These are phyloP conservation scores for Eucalyptus marginata DNA, from an alignment of 345 rosid species.

Conservation along the genomic window DNA sequence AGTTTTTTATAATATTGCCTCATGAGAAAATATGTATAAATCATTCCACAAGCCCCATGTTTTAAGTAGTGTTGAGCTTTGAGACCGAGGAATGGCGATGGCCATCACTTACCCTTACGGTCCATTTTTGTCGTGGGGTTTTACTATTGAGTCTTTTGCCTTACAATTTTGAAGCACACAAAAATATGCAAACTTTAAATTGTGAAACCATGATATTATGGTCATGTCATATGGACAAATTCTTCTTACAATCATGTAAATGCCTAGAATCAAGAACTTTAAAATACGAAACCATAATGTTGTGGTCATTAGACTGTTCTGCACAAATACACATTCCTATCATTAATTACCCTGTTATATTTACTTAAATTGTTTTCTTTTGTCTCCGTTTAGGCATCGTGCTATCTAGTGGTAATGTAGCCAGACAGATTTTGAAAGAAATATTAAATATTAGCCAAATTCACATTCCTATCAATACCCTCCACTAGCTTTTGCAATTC, in stretches of 20 bases:
- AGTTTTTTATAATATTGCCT: not conserved
- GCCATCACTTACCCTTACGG: not conserved
- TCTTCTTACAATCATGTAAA: not conserved
- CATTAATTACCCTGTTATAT: not conserved
- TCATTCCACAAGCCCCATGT: not conserved
- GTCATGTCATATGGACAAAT: not conserved
- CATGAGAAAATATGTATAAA: not conserved
- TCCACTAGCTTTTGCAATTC: not conserved
- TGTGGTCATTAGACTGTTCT: not conserved
- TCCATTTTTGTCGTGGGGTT: rapidly evolving
- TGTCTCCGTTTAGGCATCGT: not conserved
- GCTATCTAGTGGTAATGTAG: not conserved
- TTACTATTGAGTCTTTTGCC: not conserved
- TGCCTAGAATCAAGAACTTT: not conserved
- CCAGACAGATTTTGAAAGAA: not conserved
- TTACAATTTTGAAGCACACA: rapidly evolving
- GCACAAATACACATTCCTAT: not conserved
- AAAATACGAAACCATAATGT: not conserved
- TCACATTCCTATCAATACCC: not conserved
- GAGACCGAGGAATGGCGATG: not conserved
- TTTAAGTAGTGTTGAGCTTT: not conserved
- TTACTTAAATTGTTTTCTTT: not conserved
- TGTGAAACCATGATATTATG: not conserved
- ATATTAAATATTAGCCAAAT: not conserved
- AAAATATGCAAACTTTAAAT: not conserved